Evolutionary conservation across 768 basidiomycete genomes (phyloP), one percentile per base, ranked within the genome.

Genomic region (Amanita subjunquillea): DNA sequence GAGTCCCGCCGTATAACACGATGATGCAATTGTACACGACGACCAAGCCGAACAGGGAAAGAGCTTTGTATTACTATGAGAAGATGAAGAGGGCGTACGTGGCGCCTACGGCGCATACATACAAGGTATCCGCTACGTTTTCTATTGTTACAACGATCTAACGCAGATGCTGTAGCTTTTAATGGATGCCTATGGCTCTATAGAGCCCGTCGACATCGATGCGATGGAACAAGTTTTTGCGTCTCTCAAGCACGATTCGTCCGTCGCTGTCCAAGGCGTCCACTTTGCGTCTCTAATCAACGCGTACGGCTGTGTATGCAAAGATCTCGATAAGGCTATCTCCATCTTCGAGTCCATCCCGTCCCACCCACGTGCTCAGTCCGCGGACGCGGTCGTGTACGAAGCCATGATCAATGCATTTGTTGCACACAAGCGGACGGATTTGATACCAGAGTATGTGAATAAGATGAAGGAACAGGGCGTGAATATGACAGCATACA

Each of bases 11-110:
- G 0, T 99, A 84, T 76, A 99, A 99, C 70, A 93, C 87, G 32
- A 96, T 99, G 93, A 97, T 99, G 80, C 96, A 99, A 65, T 74
- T 95, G 60, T 93, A 91, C 69, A 85, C 87, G 46, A 81, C 85
- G 51, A 92, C 87, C n/a, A 89, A 87, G 65, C 95, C 92, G 1
- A 85, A 90, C 56, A 80, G 92, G 49, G 77, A 76, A 25, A 77
- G 82, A 44, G 88, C 85, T 15, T 67, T 97, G 25, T 72, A 78
- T 59, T 98, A 84, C 65, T 87, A 87, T 65, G 63, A 85, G 45
- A 72, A 79, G 60, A 73, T 99, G 66, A 64, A 71, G 34, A 63
- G 65, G 27, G 82, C 77, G 3, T 67, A 73, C 0, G 82, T 98
- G 23, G 60, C 68, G 3, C 92, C 94, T 13, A 87, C 91, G 2